A percentile compares a stretch with the other conserved stretches of the same genome.
Conservation (phyloP, 2,329 filamentous ascomycete genomes). For the Penicillium sp. region DNA sequence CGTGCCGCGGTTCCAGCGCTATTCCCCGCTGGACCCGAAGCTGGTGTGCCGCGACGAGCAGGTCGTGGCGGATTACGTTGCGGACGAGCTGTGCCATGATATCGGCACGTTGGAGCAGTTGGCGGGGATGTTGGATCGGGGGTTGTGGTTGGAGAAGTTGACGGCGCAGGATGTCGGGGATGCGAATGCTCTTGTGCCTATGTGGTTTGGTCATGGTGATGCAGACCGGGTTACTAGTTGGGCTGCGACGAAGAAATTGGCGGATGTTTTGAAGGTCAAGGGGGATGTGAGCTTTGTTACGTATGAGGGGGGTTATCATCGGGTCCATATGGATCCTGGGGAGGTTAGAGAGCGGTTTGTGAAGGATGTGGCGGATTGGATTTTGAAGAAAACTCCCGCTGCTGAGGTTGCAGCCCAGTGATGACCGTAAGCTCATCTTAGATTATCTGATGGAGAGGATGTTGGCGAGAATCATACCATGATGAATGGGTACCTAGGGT, state of each 20-base stretch:
- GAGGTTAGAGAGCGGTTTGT: constrained; percentile 42
- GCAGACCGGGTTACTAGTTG: constrained; percentile 70
- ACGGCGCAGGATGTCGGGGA: constrained; percentile 24
- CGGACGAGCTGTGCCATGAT: constrained; percentile 75
- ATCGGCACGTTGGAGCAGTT: constrained; percentile 84
- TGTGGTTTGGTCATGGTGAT: constrained; percentile 79
- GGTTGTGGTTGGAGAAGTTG: constrained; percentile 59
- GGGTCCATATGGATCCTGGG: constrained; percentile 46
- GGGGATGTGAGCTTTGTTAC: constrained; percentile 72
- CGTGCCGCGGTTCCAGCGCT: constrained; percentile 67
- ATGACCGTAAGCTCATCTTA: not conserved
- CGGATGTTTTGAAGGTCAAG: constrained; percentile 63
- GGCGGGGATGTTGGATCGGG: constrained; percentile 75
- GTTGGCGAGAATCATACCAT: constrained; percentile 2
- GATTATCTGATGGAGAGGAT: not conserved
- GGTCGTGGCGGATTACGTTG: constrained; percentile 61
- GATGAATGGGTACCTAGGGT: not conserved
- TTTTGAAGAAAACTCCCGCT: constrained; percentile 45
- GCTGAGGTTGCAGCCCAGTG: not conserved
- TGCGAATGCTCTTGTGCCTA: constrained; percentile 53
- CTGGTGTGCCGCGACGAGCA: constrained; percentile 68
- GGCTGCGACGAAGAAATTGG: constrained; percentile 65
- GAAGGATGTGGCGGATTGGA: constrained; percentile 67
- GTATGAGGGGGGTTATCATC: constrained; percentile 80
- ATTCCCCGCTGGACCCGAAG: constrained; percentile 64